Percentiles rank a stretch among this genome's conserved stretches.
Evolutionary conservation across 306 rosid species (phyloP).

Genomic region (Albizia julibrissin): DNA sequence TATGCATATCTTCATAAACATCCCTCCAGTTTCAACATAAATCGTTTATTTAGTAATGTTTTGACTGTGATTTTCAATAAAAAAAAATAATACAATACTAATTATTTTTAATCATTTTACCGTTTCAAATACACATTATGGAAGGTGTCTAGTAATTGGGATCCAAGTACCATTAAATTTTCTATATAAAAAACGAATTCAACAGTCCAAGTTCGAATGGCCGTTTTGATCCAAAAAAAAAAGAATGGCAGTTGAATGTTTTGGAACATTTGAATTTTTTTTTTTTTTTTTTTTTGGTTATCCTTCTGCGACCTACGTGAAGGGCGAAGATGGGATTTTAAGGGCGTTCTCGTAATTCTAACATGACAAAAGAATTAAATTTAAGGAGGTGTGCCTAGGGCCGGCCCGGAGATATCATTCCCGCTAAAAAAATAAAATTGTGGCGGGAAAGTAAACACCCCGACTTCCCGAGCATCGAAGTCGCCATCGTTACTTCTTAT

Average conservation of each 20-base stretch:
- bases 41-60: not conserved
- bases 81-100: too few relatives aligned
- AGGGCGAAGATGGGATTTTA: not conserved
- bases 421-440: not conserved
- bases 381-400: conserved; percentile 8
- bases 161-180: not conserved
- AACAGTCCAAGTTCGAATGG: not conserved
- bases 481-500: not conserved
- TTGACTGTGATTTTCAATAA: not conserved
- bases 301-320: too few relatives aligned
- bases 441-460: conserved; percentile 33
- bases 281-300: too few relatives aligned
- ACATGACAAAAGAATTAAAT: not conserved
- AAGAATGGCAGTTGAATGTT: not conserved
- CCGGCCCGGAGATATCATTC: not conserved
- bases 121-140: too few relatives aligned
- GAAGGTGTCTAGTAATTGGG: not conserved
- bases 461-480: not conserved
- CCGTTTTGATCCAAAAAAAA: too few relatives aligned
- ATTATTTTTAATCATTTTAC: not conserved
- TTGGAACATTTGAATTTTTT: too few relatives aligned
- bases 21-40: not conserved
- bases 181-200: not conserved
- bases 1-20: not conserved
- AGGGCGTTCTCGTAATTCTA: not conserved